phyloP scores from a whole-genome alignment of 805 yeast species.

The Maudiozyma saulgeensis region DNA sequence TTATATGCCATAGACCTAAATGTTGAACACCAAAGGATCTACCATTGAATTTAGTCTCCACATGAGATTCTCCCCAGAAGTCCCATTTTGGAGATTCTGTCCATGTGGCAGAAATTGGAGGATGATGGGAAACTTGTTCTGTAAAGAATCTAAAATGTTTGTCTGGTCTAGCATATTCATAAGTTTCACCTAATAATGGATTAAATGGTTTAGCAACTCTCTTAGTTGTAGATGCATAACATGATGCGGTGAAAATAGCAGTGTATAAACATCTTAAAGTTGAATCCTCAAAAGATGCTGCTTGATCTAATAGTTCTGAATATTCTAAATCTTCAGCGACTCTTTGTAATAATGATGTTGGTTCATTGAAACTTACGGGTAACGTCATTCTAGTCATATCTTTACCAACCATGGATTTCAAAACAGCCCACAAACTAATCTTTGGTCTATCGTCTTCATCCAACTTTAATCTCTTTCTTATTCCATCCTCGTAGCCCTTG shows the following conservation, averaged over 20 bases:
- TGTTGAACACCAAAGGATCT: conserved; percentile 91
- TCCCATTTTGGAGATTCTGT: conserved; percentile 89
- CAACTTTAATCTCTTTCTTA: conserved; percentile 56
- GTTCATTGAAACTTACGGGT: conserved; percentile 95
- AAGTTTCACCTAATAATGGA: conserved; percentile 91
- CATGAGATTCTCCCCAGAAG: conserved; percentile 87
- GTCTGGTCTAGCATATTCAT: conserved; percentile 84
- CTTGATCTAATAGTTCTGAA: conserved; percentile 63
- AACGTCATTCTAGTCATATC: conserved; percentile 94
- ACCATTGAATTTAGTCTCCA: conserved; percentile 80
- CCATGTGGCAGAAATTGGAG: conserved; percentile 83
- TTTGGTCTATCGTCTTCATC: conserved; percentile 83
- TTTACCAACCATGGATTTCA: conserved; percentile 89
- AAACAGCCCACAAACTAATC: conserved; percentile 85
- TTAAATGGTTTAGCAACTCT: conserved; percentile 96
- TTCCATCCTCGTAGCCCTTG: conserved; percentile 76
- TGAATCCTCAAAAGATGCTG: conserved; percentile 66
- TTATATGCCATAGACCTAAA: conserved; percentile 81
- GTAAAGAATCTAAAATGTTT: conserved; percentile 71
- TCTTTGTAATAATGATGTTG: conserved; percentile 85
- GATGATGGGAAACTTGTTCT: conserved; percentile 96
- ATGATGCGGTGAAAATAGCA: conserved; percentile 89
- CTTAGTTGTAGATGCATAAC: conserved; percentile 82
- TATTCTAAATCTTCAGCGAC: conserved; percentile 94
- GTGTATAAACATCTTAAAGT: conserved; percentile 75